A percentile compares a stretch with the other conserved stretches of the same genome.
phyloP scores from a whole-genome alignment of 2,329 filamentous ascomycete species.

The Neonectria sp. region DNA sequence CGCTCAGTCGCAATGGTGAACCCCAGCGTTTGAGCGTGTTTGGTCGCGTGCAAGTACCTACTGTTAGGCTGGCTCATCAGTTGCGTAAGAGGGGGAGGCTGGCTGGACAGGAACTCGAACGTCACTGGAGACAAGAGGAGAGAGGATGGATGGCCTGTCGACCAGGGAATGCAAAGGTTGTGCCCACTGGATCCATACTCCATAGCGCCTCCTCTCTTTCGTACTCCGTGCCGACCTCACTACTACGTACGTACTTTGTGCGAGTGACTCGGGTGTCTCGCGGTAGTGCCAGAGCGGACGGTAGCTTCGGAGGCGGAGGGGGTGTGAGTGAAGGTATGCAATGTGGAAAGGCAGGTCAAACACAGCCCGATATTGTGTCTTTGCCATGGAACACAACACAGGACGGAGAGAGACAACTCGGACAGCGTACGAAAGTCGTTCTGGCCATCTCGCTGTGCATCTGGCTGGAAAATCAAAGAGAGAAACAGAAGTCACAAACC shows the following conservation, averaged over 20 bases:
- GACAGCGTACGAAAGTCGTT: slow-evolving; percentile 8
- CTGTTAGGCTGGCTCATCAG: slow-evolving; percentile 5
- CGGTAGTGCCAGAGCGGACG: slow-evolving; percentile 41
- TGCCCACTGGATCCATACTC: slow-evolving; percentile 33
- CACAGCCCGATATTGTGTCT: slow-evolving; percentile 44
- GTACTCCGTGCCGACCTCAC: slow-evolving; percentile 18
- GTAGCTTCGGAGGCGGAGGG: slow-evolving; percentile 39
- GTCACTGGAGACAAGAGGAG: slow-evolving; percentile 5
- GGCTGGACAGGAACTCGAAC: slow-evolving; percentile 5
- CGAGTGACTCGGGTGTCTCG: slow-evolving; percentile 47
- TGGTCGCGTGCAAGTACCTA: slow-evolving; percentile 27
- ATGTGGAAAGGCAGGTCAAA: slow-evolving; percentile 42
- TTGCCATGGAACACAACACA: slow-evolving; percentile 42
- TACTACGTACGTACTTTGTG: slow-evolving; percentile 35
- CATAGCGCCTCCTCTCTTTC: slow-evolving; percentile 26
- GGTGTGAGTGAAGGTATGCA: slow-evolving; percentile 33
- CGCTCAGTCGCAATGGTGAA: slow-evolving; percentile 29
- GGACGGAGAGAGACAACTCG: slow-evolving; percentile 32
- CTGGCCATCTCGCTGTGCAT: slow-evolving; percentile 1
- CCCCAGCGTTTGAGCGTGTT: slow-evolving; percentile 17
- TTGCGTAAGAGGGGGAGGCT: slow-evolving; percentile 10
- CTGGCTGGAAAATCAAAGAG: slow-evolving; percentile 14
- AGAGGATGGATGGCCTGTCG: slow-evolving; percentile 22
- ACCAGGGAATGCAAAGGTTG: slow-evolving; percentile 31
- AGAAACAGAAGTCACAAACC: slow-evolving; percentile 30